Conservation (phyloP, 2,329 filamentous ascomycete genomes). For the Cytospora piceae region DNA sequence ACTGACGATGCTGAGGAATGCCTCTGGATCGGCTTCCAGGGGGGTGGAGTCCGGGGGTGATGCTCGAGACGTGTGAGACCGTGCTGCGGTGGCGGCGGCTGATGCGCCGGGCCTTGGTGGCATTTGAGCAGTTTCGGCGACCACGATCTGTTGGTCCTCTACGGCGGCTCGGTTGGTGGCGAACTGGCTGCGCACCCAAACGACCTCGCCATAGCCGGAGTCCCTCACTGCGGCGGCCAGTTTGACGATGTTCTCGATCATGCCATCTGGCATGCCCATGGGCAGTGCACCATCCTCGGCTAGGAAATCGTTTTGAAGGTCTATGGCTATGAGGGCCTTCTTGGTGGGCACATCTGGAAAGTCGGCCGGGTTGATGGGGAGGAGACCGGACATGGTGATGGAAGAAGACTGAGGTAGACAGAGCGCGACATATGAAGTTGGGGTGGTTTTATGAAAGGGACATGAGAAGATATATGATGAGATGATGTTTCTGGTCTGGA, state of each 20-base stretch:
- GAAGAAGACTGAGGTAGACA: slow-evolving; percentile 9
- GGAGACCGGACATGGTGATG: slow-evolving; percentile 42
- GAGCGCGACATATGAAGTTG: slow-evolving; percentile 15
- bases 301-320: slow-evolving; percentile 90
- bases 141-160: slow-evolving; percentile 56
- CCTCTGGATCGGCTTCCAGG: slow-evolving; percentile 43
- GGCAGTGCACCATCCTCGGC: slow-evolving; percentile 68
- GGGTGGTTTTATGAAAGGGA: slow-evolving; percentile 1
- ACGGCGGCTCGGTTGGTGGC: slow-evolving; percentile 61
- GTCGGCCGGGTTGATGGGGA: slow-evolving; percentile 59
- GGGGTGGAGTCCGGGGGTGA: background rate
- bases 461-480: background rate
- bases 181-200: slow-evolving; percentile 85
- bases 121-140: slow-evolving; percentile 40
- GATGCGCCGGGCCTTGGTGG: slow-evolving; percentile 31
- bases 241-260: slow-evolving; percentile 67
- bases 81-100: slow-evolving; percentile 29
- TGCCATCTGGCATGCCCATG: slow-evolving; percentile 64
- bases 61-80: slow-evolving; percentile 37
- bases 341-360: slow-evolving; percentile 62
- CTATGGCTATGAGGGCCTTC: slow-evolving; percentile 78
- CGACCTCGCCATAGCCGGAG: slow-evolving; percentile 68
- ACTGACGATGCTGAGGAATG: slow-evolving; percentile 37
- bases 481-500: slow-evolving; percentile 16
- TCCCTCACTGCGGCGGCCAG: slow-evolving; percentile 75